Base-by-base conservation (phyloP, 345 rosid genomes). In the Populus tremula region DNA sequence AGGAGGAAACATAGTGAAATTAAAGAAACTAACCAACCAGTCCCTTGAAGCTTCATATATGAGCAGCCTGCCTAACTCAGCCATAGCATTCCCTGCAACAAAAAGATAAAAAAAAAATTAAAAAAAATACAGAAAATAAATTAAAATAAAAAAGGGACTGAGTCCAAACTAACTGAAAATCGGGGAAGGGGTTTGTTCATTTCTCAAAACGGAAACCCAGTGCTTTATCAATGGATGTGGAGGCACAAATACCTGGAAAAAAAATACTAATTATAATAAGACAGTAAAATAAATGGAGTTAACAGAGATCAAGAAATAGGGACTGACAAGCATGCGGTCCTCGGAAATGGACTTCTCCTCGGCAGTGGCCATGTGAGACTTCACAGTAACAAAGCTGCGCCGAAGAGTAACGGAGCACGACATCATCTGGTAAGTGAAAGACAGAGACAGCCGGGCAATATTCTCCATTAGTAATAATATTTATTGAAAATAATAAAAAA, bases 151-250 rank as follows among this genome's bases (percentile, higher is more conserved):
- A 71, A 70, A 27, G 49, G 64, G 20, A 87, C 91, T 13, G 50
- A 45, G 50, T 14, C 50, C 18, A 47, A 66, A 70, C 70, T 86
- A 73, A 92, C 96, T 91, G 87, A 95, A 95, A 78, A 95, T 79
- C 14, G 98, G 91, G 76, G 84, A 84, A 71, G 97, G 97, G 59
- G 98, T 91, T 81, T 89, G 97, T 49, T 93, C 96, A 47, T 93
- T 95, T 76, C 97, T 86, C 61, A 95, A 76, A 77, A 95, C 90
- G 9, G 94, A 92, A 84, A 95, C 87, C 98, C 98, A 93, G 76
- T 95, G 99, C 88, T 93, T 93, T 86, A 95, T 91, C 87, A 93
- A 84, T 21, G 98, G 97, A 85, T 92, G 96, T 0, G 96, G 98
- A 23, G 99, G 98, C 87, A 93, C 99, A 77, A 85, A 90, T 0